Percentiles rank a stretch among this genome's conserved stretches.
Evolutionary conservation across 176 grass and related monocot species (phyloP).

Genomic region (Triticum timopheevii): DNA sequence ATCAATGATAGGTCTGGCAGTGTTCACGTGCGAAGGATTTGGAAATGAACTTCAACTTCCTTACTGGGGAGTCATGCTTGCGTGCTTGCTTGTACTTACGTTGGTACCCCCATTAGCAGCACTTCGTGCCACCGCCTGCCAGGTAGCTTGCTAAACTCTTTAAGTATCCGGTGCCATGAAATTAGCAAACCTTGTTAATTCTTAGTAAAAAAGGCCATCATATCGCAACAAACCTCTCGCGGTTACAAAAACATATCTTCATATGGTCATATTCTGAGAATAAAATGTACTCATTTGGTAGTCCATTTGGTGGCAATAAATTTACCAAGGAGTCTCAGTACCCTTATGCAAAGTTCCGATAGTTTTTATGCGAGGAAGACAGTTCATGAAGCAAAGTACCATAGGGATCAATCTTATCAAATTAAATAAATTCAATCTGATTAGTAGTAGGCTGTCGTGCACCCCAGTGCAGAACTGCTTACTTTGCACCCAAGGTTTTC

Average conservation of each 20-base stretch:
- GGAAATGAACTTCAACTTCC: conserved; percentile 17
- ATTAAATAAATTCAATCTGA: background rate
- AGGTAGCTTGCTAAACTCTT: background rate
- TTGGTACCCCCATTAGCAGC: background rate
- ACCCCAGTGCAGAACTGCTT: background rate
- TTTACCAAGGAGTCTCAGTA: background rate
- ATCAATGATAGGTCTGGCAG: background rate
- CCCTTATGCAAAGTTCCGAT: background rate
- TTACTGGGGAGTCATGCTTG: conserved; percentile 31
- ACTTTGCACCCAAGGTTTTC: background rate
- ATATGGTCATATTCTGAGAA: background rate
- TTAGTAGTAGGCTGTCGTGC: background rate
- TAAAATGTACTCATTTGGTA: background rate
- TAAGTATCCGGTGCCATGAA: background rate
- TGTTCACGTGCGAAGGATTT: conserved; percentile 22
- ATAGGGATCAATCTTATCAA: background rate
- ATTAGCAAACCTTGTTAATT: background rate
- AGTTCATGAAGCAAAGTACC: background rate
- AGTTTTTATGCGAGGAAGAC: background rate
- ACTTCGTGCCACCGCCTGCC: background rate
- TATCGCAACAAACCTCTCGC: background rate
- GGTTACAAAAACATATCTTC: background rate
- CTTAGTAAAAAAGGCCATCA: background rate
- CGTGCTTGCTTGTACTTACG: background rate
- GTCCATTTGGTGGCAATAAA: background rate